Conservation (phyloP, 169 alveolate genomes). For the Gregarina niphandrodes region DNA sequence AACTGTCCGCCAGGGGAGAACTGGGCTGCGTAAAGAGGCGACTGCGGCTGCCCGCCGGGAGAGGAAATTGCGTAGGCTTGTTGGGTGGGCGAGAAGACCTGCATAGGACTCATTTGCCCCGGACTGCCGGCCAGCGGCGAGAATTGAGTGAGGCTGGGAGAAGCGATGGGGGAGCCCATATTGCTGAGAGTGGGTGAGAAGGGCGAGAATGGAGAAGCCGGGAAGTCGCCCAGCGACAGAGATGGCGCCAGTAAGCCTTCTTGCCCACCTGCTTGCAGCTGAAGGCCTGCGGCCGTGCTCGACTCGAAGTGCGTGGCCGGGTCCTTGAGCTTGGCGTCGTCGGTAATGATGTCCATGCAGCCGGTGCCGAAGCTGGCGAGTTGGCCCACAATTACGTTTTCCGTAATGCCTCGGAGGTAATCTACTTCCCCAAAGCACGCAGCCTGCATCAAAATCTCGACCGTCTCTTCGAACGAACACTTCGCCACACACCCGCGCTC, state of each 20-base stretch:
- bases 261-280: no score
- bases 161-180: conserved; percentile 28
- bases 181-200: conserved; percentile 30
- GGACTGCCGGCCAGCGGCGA: conserved; percentile 37
- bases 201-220: conserved; percentile 10
- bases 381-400: conserved; percentile 79
- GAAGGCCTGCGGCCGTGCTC: no score
- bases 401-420: conserved; percentile 66
- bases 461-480: conserved; percentile 95
- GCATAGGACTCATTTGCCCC: no score
- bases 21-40: neutral
- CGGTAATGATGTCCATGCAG: conserved; percentile 60
- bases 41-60: neutral
- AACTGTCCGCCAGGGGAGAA: conserved; percentile 12
- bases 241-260: no score
- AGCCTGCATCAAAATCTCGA: conserved; percentile 93
- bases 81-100: neutral
- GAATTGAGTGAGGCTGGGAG: conserved; percentile 48
- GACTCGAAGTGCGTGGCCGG: no score
- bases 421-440: conserved; percentile 85
- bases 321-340: conserved; percentile 56
- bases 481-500: conserved; percentile 87
- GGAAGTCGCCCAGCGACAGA: conserved; percentile 9
- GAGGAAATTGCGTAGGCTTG: no score
- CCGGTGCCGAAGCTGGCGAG: conserved; percentile 74